Conservation (phyloP, 306 rosid species). For the Nissolia schottii region DNA sequence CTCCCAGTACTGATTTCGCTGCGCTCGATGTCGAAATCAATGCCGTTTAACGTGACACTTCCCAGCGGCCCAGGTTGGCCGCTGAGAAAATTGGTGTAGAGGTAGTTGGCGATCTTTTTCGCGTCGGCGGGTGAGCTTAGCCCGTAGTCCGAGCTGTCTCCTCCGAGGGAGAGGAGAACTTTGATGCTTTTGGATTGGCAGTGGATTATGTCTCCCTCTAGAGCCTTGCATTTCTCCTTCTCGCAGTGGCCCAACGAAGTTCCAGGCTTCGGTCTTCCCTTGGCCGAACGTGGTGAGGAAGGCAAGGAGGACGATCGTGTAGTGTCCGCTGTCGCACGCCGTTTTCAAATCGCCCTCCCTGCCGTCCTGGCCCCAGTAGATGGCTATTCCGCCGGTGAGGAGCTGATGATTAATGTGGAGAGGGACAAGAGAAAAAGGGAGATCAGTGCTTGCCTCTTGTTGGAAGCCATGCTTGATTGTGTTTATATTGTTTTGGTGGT, state of each 20-base stretch:
- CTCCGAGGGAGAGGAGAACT: constrained; percentile 21
- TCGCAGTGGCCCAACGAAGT: constrained; percentile 49
- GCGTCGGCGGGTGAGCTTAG: background rate
- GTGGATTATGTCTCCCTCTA: too few species aligned
- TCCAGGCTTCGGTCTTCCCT: constrained; percentile 11
- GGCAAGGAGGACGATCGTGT: constrained; percentile 34
- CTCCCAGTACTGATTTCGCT: constrained; percentile 31
- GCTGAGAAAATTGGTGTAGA: background rate
- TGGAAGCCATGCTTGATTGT: constrained; percentile 16
- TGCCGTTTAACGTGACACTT: constrained; percentile 8
- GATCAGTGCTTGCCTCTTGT: background rate
- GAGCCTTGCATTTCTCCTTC: too few species aligned
- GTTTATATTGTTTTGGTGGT: too few species aligned
- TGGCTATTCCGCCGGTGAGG: constrained; percentile 18
- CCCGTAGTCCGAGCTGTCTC: background rate
- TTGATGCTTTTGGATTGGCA: background rate
- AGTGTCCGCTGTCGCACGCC: constrained; percentile 41
- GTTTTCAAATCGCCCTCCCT: constrained; percentile 27
- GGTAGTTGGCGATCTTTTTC: background rate
- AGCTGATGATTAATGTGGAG: background rate
- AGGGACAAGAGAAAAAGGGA: background rate
- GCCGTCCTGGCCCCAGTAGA: constrained; percentile 46
- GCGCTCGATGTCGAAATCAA: constrained; percentile 29
- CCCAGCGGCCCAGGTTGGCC: constrained; percentile 8
- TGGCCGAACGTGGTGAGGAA: constrained; percentile 39